A percentile compares a stretch with the other conserved stretches of the same genome.
Conservation (phyloP, 106 monocot species). For the Allium cepa region DNA sequence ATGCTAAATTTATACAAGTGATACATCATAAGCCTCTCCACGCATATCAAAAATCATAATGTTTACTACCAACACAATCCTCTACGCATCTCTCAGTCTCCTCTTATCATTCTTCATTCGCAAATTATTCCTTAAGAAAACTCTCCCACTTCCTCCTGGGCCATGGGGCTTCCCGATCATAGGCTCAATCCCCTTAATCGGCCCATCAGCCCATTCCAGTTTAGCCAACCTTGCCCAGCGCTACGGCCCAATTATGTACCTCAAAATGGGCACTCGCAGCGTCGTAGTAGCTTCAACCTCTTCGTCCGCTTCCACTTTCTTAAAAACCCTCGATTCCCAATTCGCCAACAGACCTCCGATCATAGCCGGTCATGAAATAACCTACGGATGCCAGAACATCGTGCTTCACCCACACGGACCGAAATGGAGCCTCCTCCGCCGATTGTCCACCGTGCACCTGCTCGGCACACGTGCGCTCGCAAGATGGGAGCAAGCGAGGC, state of each 20-base stretch:
- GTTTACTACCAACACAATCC: too few species aligned
- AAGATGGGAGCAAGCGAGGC: too few species aligned
- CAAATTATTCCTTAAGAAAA: not conserved
- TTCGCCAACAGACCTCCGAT: constrained; percentile 46
- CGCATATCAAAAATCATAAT: too few species aligned
- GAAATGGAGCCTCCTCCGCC: constrained; percentile 54
- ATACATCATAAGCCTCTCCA: too few species aligned
- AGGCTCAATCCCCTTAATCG: not conserved
- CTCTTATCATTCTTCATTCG: not conserved
- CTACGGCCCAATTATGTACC: constrained; percentile 34
- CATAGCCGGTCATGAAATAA: constrained; percentile 2
- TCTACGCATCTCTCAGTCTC: not conserved
- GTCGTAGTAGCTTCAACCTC: constrained; percentile 31
- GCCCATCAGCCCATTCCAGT: constrained; percentile 10
- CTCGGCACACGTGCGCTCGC: constrained; percentile 29
- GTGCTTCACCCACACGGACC: constrained; percentile 41
- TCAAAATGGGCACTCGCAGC: constrained; percentile 31
- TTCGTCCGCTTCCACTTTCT: constrained; percentile 8
- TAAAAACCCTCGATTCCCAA: constrained; percentile 21
- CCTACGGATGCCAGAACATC: constrained; percentile 38
- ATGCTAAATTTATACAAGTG: too few species aligned
- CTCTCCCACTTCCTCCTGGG: not conserved
- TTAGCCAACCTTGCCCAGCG: constrained; percentile 23
- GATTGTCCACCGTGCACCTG: constrained; percentile 38
- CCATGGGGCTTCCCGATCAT: not conserved